phyloP scores from a whole-genome alignment of 1,139 yeast genomes.

The Lipomyces yarrowii region DNA sequence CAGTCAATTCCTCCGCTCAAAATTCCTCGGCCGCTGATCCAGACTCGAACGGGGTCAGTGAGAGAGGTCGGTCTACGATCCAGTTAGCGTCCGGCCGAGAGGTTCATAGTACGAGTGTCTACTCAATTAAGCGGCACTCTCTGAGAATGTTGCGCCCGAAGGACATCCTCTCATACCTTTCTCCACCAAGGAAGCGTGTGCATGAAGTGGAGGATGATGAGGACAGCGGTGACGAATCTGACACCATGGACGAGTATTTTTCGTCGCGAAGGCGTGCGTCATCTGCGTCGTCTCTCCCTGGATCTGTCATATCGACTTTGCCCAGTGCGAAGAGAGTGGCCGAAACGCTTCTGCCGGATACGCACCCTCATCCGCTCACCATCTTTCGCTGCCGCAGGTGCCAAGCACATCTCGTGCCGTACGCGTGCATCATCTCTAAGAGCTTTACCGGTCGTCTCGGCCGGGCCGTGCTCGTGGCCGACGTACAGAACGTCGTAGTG shows the following conservation, averaged over 20 bases:
- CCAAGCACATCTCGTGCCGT: conserved; percentile 18
- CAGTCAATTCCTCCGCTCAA: background rate
- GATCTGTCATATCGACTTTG: conserved; percentile 4
- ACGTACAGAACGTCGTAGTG: conserved; percentile 10
- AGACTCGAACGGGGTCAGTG: background rate
- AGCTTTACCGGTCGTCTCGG: conserved; percentile 26
- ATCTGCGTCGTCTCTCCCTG: background rate
- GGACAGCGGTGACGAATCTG: background rate
- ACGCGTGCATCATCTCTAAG: conserved; percentile 19
- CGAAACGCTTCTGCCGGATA: conserved; percentile 10
- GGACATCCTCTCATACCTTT: conserved; percentile 2
- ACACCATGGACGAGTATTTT: background rate
- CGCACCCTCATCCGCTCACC: conserved; percentile 13
- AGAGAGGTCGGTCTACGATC: background rate
- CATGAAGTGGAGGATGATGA: background rate
- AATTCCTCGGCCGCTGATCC: background rate
- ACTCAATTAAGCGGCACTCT: background rate
- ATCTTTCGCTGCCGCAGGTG: conserved; percentile 21
- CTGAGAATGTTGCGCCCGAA: background rate
- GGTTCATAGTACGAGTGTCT: background rate
- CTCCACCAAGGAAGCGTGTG: conserved; percentile 1
- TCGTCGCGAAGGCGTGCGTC: background rate
- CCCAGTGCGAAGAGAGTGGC: background rate
- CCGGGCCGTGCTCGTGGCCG: conserved; percentile 22
- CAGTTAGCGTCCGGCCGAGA: background rate